Percentiles rank a stretch among this genome's conserved stretches.
Conservation (phyloP, 257 asterid species). For the Ophiorrhiza pumila region DNA sequence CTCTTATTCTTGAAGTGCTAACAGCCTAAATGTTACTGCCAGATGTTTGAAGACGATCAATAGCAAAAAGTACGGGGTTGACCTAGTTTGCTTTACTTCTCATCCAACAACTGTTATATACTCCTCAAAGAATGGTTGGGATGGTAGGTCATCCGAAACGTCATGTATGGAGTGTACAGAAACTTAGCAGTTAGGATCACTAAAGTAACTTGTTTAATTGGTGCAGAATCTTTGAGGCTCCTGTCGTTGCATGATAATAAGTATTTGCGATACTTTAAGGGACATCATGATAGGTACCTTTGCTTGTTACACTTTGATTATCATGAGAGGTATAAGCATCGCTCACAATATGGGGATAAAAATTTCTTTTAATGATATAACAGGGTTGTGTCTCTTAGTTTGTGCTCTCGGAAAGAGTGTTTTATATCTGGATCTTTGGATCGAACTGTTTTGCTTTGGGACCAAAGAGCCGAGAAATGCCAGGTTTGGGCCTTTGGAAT, state of each 20-base stretch:
- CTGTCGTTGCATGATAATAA: slow-evolving; percentile 94
- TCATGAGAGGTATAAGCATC: neutral
- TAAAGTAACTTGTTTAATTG: slow-evolving; percentile 23
- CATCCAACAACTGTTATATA: slow-evolving; percentile 94
- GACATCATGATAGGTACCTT: slow-evolving; percentile 91
- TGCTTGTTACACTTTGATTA: neutral
- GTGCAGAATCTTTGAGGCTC: slow-evolving; percentile 93
- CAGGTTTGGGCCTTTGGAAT: slow-evolving; percentile 50
- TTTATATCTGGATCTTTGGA: slow-evolving; percentile 93
- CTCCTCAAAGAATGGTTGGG: slow-evolving; percentile 99
- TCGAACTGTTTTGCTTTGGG: slow-evolving; percentile 95
- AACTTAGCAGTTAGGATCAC: slow-evolving; percentile 20
- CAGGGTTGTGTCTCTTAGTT: slow-evolving; percentile 93
- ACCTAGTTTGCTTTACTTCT: slow-evolving; percentile 93
- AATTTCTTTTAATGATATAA: slow-evolving; percentile 21
- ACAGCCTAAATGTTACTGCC: slow-evolving; percentile 9
- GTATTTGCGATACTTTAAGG: slow-evolving; percentile 96
- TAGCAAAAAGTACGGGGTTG: slow-evolving; percentile 95
- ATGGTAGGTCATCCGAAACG: slow-evolving; percentile 51
- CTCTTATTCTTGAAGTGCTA: neutral
- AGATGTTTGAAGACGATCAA: slow-evolving; percentile 96
- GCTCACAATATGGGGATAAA: neutral
- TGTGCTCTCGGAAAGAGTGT: slow-evolving; percentile 76
- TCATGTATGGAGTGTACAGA: neutral
- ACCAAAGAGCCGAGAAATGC: slow-evolving; percentile 94